These are phyloP conservation scores for Fusarium ramigenum DNA, from an alignment of 2,329 filamentous ascomycete genomes.

Conservation along the genomic window DNA sequence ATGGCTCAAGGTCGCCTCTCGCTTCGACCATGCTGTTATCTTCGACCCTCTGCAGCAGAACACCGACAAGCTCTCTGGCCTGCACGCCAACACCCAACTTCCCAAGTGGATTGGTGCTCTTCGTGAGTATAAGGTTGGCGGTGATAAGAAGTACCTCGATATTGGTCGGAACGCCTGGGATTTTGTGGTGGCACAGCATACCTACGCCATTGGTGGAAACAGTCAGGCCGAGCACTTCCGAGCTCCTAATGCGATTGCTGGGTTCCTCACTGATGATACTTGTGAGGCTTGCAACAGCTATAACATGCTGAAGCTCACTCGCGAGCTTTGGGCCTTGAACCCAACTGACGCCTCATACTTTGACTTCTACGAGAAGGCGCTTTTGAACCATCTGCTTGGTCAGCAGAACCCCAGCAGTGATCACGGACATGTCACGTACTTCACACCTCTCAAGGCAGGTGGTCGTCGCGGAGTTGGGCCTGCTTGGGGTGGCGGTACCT, in stretches of 20 bases:
- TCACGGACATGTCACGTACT: slow-evolving; percentile 64
- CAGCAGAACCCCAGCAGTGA: slow-evolving; percentile 54
- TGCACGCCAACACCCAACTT: slow-evolving; percentile 63
- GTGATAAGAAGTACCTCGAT: slow-evolving; percentile 54
- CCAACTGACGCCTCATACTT: slow-evolving; percentile 55
- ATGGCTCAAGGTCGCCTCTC: slow-evolving; percentile 58
- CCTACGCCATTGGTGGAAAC: slow-evolving; percentile 64
- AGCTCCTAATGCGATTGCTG: slow-evolving; percentile 56
- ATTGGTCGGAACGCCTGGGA: slow-evolving; percentile 62
- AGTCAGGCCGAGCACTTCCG: slow-evolving; percentile 64
- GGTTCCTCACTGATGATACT: slow-evolving; percentile 56
- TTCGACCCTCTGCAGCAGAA: slow-evolving; percentile 58
- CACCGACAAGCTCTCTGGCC: slow-evolving; percentile 56
- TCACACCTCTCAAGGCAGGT: slow-evolving; percentile 60
- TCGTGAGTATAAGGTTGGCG: slow-evolving; percentile 59
- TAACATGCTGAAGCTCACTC: slow-evolving; percentile 66
- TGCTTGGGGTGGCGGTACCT: slow-evolving; percentile 63
- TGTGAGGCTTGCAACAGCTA: slow-evolving; percentile 64
- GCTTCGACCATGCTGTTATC: slow-evolving; percentile 60
- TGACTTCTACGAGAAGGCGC: slow-evolving; percentile 61
- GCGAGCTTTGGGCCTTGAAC: slow-evolving; percentile 58
- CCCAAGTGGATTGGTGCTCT: slow-evolving; percentile 64
- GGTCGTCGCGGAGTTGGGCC: slow-evolving; percentile 59
- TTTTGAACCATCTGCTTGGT: slow-evolving; percentile 62
- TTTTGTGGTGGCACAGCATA: slow-evolving; percentile 56